Conservation (phyloP, 108 stramenopile genomes). For the Licmophora abbreviata region DNA sequence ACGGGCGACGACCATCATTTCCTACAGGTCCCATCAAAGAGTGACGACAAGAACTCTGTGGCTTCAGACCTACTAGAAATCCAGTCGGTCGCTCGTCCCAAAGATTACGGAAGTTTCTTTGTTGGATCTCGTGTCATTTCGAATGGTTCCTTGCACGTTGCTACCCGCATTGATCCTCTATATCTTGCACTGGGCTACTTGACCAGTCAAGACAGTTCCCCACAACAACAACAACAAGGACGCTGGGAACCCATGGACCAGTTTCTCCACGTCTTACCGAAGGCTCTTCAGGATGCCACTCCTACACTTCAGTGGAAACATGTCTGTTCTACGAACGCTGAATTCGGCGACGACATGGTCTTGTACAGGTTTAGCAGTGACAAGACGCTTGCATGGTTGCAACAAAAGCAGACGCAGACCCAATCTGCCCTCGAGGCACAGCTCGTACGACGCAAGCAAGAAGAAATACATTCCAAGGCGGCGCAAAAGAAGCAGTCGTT, state of each 20-base stretch:
- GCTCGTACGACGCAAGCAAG: not conserved
- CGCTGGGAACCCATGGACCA: constrained; percentile 68
- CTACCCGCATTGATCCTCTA: constrained; percentile 55
- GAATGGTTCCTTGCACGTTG: constrained; percentile 39
- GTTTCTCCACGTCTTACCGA: constrained; percentile 24
- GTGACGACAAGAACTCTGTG: too few relatives aligned
- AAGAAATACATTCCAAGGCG: not conserved
- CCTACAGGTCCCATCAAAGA: too few relatives aligned
- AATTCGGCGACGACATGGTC: constrained; percentile 40
- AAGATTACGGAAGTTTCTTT: constrained; percentile 48
- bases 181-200: constrained; percentile 38
- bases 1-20: too few relatives aligned
- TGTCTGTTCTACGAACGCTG: constrained; percentile 33
- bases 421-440: not conserved
- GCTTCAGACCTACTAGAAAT: too few relatives aligned
- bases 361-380: constrained; percentile 43
- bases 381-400: constrained; percentile 39
- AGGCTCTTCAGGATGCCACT: constrained; percentile 20
- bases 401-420: constrained; percentile 28
- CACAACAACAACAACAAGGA: constrained; percentile 5
- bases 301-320: constrained; percentile 33
- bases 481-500: not conserved
- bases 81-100: too few relatives aligned
- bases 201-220: constrained; percentile 1
- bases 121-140: constrained; percentile 46